phyloP scores from a whole-genome alignment of 2,329 filamentous ascomycete genomes.

The Xylariales sp. region DNA sequence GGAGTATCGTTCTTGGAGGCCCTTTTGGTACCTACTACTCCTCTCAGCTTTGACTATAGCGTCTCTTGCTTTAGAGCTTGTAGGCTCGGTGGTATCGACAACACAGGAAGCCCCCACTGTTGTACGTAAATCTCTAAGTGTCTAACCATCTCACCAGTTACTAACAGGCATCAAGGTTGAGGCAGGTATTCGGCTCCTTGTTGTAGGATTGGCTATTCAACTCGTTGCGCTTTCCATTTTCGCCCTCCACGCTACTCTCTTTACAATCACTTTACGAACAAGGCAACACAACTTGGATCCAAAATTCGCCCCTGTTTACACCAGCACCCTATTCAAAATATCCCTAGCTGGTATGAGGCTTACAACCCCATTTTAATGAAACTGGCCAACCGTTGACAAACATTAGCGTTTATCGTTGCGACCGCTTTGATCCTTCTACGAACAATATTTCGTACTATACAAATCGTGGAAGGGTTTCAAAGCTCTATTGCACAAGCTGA shows the following conservation, averaged over 20 bases:
- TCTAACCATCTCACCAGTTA: neutral
- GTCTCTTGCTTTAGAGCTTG: constrained; percentile 52
- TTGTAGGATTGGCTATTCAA: constrained; percentile 60
- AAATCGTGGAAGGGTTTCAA: constrained; percentile 42
- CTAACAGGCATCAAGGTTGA: constrained; percentile 41
- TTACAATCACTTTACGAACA: constrained; percentile 54
- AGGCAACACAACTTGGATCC: constrained; percentile 54
- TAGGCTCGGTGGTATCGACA: constrained; percentile 56
- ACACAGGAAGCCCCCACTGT: constrained; percentile 49
- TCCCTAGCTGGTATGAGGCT: constrained; percentile 58
- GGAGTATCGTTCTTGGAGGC: constrained; percentile 53
- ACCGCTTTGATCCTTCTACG: constrained; percentile 43
- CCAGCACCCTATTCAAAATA: constrained; percentile 55
- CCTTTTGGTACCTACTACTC: constrained; percentile 48
- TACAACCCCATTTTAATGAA: neutral
- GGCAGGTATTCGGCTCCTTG: constrained; percentile 53
- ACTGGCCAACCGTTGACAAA: constrained; percentile 10
- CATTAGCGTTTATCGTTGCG: constrained; percentile 41
- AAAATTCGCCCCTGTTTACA: constrained; percentile 55
- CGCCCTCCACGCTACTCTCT: constrained; percentile 54
- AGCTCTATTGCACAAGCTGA: constrained; percentile 45
- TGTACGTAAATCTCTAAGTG: constrained; percentile 48
- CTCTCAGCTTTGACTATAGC: constrained; percentile 41
- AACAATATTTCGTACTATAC: constrained; percentile 46
- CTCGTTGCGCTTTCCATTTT: constrained; percentile 55